phyloP scores from a whole-genome alignment of 768 basidiomycete species.

The Cystofilobasidium bisporidii region DNA sequence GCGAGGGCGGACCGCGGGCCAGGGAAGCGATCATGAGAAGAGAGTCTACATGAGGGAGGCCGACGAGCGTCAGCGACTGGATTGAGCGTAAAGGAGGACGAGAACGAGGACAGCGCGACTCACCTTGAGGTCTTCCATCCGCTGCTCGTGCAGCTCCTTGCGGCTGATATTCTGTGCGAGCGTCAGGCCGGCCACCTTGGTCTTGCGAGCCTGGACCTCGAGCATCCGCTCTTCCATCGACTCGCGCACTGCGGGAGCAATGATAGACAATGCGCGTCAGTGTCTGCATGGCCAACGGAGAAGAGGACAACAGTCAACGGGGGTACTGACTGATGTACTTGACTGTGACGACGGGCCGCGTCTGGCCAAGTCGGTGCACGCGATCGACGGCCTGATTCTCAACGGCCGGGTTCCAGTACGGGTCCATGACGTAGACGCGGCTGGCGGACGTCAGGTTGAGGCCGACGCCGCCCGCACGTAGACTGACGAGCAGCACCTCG shows the following conservation, averaged over 20 bases:
- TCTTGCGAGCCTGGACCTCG: conserved; percentile 90
- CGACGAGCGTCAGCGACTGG: too few relatives aligned
- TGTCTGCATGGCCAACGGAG: too few relatives aligned
- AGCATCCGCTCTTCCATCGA: conserved; percentile 87
- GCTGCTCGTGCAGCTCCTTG: conserved; percentile 71
- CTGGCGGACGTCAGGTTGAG: conserved; percentile 87
- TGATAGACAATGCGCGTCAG: too few relatives aligned
- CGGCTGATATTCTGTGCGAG: conserved; percentile 78
- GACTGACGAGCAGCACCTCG: conserved; percentile 88
- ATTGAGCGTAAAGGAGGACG: too few relatives aligned
- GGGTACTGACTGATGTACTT: conserved; percentile 73
- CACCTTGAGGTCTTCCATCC: conserved; percentile 66
- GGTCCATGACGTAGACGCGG: conserved; percentile 94
- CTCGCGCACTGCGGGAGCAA: conserved; percentile 40
- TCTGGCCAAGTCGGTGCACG: conserved; percentile 97
- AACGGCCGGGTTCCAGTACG: conserved; percentile 96
- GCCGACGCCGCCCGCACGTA: conserved; percentile 95
- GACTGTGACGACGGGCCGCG: conserved; percentile 76
- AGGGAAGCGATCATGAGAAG: background rate
- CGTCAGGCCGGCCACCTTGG: conserved; percentile 86
- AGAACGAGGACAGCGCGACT: background rate
- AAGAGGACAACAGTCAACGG: background rate
- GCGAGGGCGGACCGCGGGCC: too few relatives aligned
- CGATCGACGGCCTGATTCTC: conserved; percentile 98
- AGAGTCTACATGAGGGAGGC: too few relatives aligned